Conservation (phyloP, 208 protist genomes). For the Trypanosoma boissoni region DNA sequence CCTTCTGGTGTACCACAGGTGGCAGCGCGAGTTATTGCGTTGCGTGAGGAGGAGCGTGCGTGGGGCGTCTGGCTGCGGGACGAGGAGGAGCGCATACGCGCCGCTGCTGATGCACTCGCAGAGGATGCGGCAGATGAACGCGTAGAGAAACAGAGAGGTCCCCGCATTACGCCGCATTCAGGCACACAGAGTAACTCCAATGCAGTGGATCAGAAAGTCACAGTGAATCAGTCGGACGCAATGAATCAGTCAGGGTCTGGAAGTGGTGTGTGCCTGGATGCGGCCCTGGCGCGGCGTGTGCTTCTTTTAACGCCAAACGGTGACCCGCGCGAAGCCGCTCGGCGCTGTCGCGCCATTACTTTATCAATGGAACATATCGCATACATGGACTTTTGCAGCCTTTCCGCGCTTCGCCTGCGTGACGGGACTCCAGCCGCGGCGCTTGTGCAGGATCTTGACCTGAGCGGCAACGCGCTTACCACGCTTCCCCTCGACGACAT, state of each 20-base stretch:
- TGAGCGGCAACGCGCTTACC: slow-evolving; percentile 61
- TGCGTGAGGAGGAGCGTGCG: no score
- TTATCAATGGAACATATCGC: slow-evolving; percentile 64
- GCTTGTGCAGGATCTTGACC: slow-evolving; percentile 49
- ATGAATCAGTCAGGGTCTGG: no score
- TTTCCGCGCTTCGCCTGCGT: slow-evolving; percentile 23
- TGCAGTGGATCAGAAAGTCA: no score
- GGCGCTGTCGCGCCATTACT: slow-evolving; percentile 39
- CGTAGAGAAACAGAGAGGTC: slow-evolving; percentile 9
- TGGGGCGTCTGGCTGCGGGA: slow-evolving; percentile 19
- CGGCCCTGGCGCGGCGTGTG: slow-evolving; percentile 28
- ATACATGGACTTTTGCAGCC: slow-evolving; percentile 38
- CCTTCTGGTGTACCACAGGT: no score
- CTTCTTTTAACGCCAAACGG: slow-evolving; percentile 32
- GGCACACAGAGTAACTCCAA: no score
- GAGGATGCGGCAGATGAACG: slow-evolving; percentile 19
- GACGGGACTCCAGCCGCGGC: slow-evolving; percentile 6
- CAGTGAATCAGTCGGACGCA: no score
- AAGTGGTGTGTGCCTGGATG: slow-evolving; percentile 22
- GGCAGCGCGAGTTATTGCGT: no score
- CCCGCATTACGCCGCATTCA: no score
- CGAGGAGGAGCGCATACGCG: slow-evolving; percentile 25
- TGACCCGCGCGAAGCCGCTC: slow-evolving; percentile 30
- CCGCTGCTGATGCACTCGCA: not conserved
- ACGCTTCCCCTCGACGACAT: slow-evolving; percentile 40